Evolutionary conservation across 257 asterid species (phyloP).

Genomic region (Mentha longifolia): DNA sequence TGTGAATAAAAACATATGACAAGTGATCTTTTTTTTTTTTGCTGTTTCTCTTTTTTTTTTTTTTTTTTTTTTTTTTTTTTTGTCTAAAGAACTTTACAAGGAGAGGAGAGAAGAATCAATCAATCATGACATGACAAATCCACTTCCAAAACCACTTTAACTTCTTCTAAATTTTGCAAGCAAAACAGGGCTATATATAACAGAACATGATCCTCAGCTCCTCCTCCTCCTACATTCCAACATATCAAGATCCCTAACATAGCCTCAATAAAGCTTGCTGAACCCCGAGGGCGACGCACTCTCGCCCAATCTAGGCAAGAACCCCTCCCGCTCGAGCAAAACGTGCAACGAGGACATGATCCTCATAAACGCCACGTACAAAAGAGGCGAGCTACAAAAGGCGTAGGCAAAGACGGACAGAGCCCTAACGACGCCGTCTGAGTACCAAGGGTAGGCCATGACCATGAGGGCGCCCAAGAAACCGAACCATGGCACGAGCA

Average conservation of each 20-base stretch:
- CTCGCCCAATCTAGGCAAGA: constrained; percentile 75
- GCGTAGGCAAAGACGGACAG: constrained; percentile 71
- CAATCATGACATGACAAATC: not conserved
- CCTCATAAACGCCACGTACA: constrained; percentile 55
- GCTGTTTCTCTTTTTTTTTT: too few species aligned
- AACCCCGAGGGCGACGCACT: constrained; percentile 53
- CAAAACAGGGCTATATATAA: not conserved
- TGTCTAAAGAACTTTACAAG: not conserved
- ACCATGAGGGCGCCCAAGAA: constrained; percentile 68
- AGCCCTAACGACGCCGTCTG: constrained; percentile 76
- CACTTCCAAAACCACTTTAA: not conserved
- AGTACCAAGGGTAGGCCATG: constrained; percentile 92
- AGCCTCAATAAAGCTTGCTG: constrained; percentile 63
- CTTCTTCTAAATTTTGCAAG: not conserved
- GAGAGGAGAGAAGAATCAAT: not conserved
- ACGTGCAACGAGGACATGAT: constrained; percentile 64
- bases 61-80: too few species aligned
- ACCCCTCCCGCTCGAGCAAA: constrained; percentile 75
- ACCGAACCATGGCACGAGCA: constrained; percentile 69
- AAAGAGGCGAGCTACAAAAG: constrained; percentile 67
- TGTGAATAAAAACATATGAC: too few species aligned
- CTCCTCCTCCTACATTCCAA: not conserved
- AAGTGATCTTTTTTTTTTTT: too few species aligned
- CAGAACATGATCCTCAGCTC: not conserved
- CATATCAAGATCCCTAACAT: not conserved